Base-by-base conservation (phyloP, 306 rosid species). In the Corylus avellana region DNA sequence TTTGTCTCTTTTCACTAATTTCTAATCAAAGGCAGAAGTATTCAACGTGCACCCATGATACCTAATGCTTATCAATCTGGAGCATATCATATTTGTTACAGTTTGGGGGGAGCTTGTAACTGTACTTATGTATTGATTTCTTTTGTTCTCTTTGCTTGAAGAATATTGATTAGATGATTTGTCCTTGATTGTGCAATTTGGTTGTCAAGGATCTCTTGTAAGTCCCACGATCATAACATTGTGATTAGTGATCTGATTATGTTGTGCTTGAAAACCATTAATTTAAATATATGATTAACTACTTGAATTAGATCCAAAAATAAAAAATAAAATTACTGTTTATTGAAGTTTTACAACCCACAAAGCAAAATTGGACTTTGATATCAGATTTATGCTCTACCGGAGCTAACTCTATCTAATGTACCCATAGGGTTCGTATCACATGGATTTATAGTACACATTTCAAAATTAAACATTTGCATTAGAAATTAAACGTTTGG, bases 311-410 rank as follows among this genome's bases (percentile, higher is more conserved):
- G 48, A n/a, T 39, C 27, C 53, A 5, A 49, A n/a, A 32, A 3
- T 10, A 7, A 35, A 22, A 51, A 27, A 71, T 71, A 37, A 13
- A 71, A 18, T 7, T 8, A 64, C 12, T 17, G 39, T 75, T 53
- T 5, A 17, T 32, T 37, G 68, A 84, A 84, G 64, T 18, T 82
- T 87, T 79, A 92, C 70, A 86, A 29, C 59, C 74, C 83, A 77
- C 51, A 75, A 66, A 66, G 12, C 72, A 73, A 79, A 48, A 58
- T 11, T 57, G 83, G 69, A 29, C 25, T 68, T 69, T 74, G 53
- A 74, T 37, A 74, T 63, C 44, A 17, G 53, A 79, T 22, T 2
- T 75, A 70, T 54, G 81, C 62, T 77, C 35, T 22, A 22, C 25
- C 25, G 25, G 25, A 22, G 25, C 25, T 22, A 22, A 22, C 25